Evolutionary conservation across 2,329 filamentous ascomycete species (phyloP), one percentile per base, ranked within the genome.

Genomic region (Aspergillus sp.): DNA sequence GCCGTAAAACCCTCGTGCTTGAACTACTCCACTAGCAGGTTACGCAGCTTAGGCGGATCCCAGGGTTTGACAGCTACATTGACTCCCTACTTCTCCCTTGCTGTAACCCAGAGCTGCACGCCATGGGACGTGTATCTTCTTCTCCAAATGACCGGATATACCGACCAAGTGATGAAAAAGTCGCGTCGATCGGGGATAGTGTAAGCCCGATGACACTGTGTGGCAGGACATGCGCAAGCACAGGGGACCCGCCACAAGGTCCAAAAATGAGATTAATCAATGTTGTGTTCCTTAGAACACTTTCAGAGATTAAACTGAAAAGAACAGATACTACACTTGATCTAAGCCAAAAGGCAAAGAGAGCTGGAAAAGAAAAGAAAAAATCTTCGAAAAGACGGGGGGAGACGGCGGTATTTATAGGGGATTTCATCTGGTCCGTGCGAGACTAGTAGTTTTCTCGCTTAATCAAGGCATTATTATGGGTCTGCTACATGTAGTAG

Each of bases 291-390:
- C 79, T 77, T 88, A 82, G 84, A 80, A 79, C 79, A 80, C 82
- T 90, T 89, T 87, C 87, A 91, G 88, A 87, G 85, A 90, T 91
- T 90, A 92, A 91, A 90, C 88, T 92, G 86, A 89, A 88, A 90
- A 91, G 88, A 91, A 91, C 87, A 90, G 87, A 89, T 90, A 90
- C 87, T 90, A 89, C 86, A 90, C 86, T 89, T 90, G 87, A 90
- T 90, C 87, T 89, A 88, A 88, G 84, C 84, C 74, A 73, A 79
- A 80, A 76, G 75, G 77, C 72, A 75, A 75, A 73, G 72, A 75
- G 74, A 77, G 74, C 74, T 76, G 65, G 64, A 73, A 64, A 73
- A 72, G 60, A 71, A 70, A 73, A 66, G 65, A 65, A 69, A 73
- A 71, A 67, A 46, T 14, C 14, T 61, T 59, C 56, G 52, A 64